Base-by-base conservation (phyloP, 2,329 filamentous ascomycete genomes). In the Setomelanomma holmii region DNA sequence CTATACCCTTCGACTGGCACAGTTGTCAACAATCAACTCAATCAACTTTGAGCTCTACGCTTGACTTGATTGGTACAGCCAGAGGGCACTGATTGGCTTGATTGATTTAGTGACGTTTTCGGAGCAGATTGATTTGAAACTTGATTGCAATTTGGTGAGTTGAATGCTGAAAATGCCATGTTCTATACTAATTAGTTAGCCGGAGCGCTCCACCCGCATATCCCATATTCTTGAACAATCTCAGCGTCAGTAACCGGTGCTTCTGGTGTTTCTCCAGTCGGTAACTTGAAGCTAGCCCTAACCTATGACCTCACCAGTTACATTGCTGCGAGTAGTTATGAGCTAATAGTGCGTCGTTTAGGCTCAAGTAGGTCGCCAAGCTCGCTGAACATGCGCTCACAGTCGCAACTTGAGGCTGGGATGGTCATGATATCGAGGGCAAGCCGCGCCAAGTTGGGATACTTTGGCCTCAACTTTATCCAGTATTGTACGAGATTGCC, bases 391-490 rank as follows among this genome's bases (percentile, higher is more conserved):
- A n/a, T n/a, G n/a, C n/a, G n/a, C n/a, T n/a, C n/a, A n/a, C n/a
- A n/a, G n/a, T n/a, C n/a, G n/a, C n/a, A n/a, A n/a, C n/a, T n/a
- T n/a, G 12, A 30, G 39, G 43, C 43, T 45, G 43, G 27, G 30
- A 45, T 45, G 17, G 43, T 45, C 30, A 45, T 27, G 35, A 45
- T 45, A 45, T 45, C 30, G 30, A 45, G 35, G 22, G 43, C 43
- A 45, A 45, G 38, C 43, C 38, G 43, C n/a, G n/a, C 23, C 23
- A 45, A 45, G 38, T 20, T 20, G 6, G 43, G 43, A 30, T 45
- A 45, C 38, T 45, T 45, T 35, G 43, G 23, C n/a, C 43, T n/a
- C 43, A 45, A 36, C 20, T 5, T 14, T 36, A 45, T 45, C 43
- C 43, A 45, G 33, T 45, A 45, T 19, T 35, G 19, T 27, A 45